phyloP scores from a whole-genome alignment of 768 basidiomycete genomes.

The Mycena rosella region DNA sequence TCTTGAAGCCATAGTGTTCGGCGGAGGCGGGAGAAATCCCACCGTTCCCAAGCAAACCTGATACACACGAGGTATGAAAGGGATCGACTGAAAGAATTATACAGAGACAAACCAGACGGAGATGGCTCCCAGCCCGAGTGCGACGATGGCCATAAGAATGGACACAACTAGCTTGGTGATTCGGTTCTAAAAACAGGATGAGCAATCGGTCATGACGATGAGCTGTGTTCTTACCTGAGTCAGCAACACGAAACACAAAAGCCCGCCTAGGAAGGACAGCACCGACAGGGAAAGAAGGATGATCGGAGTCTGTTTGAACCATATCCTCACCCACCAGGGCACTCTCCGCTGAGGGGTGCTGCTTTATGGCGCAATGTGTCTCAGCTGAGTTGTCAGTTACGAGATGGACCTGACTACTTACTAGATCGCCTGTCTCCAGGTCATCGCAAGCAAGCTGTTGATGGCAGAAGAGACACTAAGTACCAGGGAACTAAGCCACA shows the following conservation, averaged over 20 bases:
- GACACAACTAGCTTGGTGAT: slow-evolving; percentile 23
- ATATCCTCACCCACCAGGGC: slow-evolving; percentile 29
- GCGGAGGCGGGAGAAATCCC: slow-evolving; percentile 31
- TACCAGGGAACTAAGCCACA: slow-evolving; percentile 27
- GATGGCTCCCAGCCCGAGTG: slow-evolving; percentile 24
- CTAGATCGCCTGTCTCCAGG: slow-evolving; percentile 33
- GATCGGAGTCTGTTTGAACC: slow-evolving; percentile 31
- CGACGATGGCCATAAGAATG: slow-evolving; percentile 16
- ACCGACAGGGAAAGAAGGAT: slow-evolving; percentile 26
- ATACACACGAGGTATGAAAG: neutral
- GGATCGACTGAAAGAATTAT: neutral
- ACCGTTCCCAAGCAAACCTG: slow-evolving; percentile 30
- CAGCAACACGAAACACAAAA: slow-evolving; percentile 23
- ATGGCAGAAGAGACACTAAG: slow-evolving; percentile 30
- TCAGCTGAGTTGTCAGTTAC: neutral
- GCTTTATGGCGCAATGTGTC: neutral
- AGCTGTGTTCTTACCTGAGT: slow-evolving; percentile 9
- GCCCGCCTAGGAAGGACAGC: slow-evolving; percentile 21
- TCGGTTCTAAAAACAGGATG: slow-evolving; percentile 2
- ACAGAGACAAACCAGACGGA: slow-evolving; percentile 15
- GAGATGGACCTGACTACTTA: neutral
- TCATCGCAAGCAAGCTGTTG: slow-evolving; percentile 32
- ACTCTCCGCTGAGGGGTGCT: slow-evolving; percentile 30
- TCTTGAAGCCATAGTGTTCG: slow-evolving; percentile 18
- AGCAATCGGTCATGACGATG: neutral